Base-by-base conservation (phyloP, 345 rosid species). In the Dipteronia dyeriana region DNA sequence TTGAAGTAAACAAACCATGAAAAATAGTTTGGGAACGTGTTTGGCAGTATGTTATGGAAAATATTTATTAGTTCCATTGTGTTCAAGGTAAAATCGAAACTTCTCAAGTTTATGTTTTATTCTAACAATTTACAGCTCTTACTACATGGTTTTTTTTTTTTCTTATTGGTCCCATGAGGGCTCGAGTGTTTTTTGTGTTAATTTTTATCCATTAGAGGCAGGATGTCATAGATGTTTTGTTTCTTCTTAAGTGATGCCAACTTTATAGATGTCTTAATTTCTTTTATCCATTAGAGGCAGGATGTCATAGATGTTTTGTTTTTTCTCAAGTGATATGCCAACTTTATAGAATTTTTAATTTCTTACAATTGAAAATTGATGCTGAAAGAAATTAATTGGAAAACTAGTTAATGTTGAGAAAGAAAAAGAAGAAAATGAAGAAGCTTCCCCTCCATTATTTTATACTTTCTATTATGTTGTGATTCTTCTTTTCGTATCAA, bases 401-500 rank as follows among this genome's bases (percentile, higher is more conserved):
- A 62, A 23, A 29, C 25, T 51, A 26, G 62, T n/a, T n/a, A 47
- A 43, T 68, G 57, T 23, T 43, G 26, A 59, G 7, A 45, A 45
- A 11, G 49, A 10, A 45, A 11, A 45, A 45, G 49, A 45, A 45
- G 13, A 59, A 59, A 59, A 59, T 59, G 31, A 20, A 22, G 51
- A 2, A 45, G 39, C 9, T 3, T 23, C 45, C 20, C 49, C n/a
- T 51, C 39, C 26, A 38, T 45, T 34, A 11, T 54, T 20, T 67
- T 34, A 10, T 57, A 29, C 38, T 75, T 43, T 71, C 39, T 67
- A 16, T 70, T 41, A 25, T 61, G 54, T 82, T 69, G 49, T 57
- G 39, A 20, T 78, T 54, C n/a, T 56, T 61, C 17, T 26, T 63
- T 54, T 63, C 34, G 29, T 20, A 72, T 53, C 22, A 53, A 17